Percentiles rank a stretch among this genome's conserved stretches.
Conservation (phyloP, 306 rosid species). For the Castanea mollissima region DNA sequence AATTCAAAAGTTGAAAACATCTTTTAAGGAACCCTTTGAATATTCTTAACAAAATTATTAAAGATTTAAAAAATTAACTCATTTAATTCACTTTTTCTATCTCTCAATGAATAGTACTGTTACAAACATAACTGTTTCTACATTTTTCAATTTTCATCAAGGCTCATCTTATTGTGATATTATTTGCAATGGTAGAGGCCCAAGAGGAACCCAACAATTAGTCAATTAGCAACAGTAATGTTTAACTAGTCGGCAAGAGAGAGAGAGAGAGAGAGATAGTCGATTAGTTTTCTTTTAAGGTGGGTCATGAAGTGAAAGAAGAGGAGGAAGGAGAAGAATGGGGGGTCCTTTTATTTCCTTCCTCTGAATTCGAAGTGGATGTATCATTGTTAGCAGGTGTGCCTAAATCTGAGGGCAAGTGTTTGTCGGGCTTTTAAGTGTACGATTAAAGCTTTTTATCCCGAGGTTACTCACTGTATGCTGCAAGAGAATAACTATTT, state of each 20-base stretch:
- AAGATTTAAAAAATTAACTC: too few relatives aligned
- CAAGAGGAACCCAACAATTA: conserved; percentile 12
- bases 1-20: too few relatives aligned
- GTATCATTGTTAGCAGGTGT: conserved; percentile 37
- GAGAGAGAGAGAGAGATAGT: conserved; percentile 31
- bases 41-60: too few relatives aligned
- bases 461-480: conserved; percentile 40
- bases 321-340: conserved; percentile 33
- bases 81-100: too few relatives aligned
- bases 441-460: conserved; percentile 53
- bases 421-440: conserved; percentile 52
- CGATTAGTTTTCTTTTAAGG: conserved; percentile 26
- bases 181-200: too few relatives aligned
- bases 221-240: conserved; percentile 1
- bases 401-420: conserved; percentile 52
- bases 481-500: conserved; percentile 35
- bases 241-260: conserved; percentile 35
- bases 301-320: conserved; percentile 22
- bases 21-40: too few relatives aligned
- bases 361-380: conserved; percentile 63
- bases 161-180: too few relatives aligned
- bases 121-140: too few relatives aligned
- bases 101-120: too few relatives aligned
- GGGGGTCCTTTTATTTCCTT: conserved; percentile 8
- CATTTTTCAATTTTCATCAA: too few relatives aligned